Evolutionary conservation across 768 basidiomycete species (phyloP).

Genomic region (Lactarius psammicola): DNA sequence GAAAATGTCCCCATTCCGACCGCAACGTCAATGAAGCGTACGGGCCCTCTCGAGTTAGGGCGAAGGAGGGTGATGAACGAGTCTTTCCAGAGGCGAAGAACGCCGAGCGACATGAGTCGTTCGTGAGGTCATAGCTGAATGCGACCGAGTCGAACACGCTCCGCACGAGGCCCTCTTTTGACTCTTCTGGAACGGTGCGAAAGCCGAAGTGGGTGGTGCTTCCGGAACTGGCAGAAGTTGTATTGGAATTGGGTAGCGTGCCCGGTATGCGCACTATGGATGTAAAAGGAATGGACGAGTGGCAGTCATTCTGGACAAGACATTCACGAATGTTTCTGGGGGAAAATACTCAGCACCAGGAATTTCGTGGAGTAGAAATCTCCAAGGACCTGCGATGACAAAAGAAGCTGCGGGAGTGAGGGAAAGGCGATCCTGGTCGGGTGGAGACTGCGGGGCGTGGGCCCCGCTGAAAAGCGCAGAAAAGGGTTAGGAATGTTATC

Average conservation of each 20-base stretch:
- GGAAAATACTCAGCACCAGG: too few species aligned
- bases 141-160: conserved; percentile 95
- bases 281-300: conserved; percentile 17
- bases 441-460: too few species aligned
- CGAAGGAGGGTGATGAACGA: conserved; percentile 74
- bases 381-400: too few species aligned
- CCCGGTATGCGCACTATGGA: conserved; percentile 19
- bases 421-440: too few species aligned
- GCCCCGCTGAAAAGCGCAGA: too few species aligned
- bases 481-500: too few species aligned
- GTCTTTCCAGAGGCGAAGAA: conserved; percentile 98
- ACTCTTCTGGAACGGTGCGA: conserved; percentile 77
- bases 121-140: conserved; percentile 95
- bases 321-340: background rate
- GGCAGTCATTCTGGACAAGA: background rate
- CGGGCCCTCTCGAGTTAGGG: conserved; percentile 72
- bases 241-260: conserved; percentile 7
- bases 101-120: conserved; percentile 93
- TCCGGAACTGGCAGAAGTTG: conserved; percentile 11
- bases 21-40: conserved; percentile 90
- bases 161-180: conserved; percentile 88
- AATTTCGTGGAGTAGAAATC: too few species aligned
- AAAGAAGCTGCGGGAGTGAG: too few species aligned
- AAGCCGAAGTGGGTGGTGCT: conserved; percentile 89
- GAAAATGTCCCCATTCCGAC: conserved; percentile 99